Base-by-base conservation (phyloP, 768 basidiomycete species). In the Suillus subalutaceus region DNA sequence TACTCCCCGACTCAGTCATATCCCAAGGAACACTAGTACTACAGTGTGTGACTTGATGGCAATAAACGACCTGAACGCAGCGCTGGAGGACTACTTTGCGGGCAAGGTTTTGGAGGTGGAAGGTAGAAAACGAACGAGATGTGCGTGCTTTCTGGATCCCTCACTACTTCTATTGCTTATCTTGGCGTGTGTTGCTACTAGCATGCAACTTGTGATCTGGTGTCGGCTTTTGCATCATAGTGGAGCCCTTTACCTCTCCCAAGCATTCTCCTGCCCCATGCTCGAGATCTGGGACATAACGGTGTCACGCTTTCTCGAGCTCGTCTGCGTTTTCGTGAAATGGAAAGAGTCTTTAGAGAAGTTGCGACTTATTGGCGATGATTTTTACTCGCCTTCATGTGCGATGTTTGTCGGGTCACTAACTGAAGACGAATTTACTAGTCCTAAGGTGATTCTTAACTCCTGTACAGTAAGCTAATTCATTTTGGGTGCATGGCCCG, bases 401-500 rank as follows among this genome's bases (percentile, higher is more conserved):
- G 40, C 38, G 53, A 53, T 65, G 13, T 59, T 65, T 13, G 6
- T 6, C 20, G 68, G 64, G 32, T 18, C 56, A 55, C 5, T 66
- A 18, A 65, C 71, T 5, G 69, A 65, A 26, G 58, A 63, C 2
- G 69, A 70, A 4, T 69, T 63, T 32, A 20, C 38, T n/a, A 35
- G 69, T 0, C 52, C 48, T n/a, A 71, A 75, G 71, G 75, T 74
- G 18, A 15, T 30, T 18, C 62, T 15, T 13, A 16, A 38, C 4
- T 53, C 71, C 44, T 26, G 15, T 6, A 23, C 32, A 16, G 62
- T 18, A 30, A 7, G 16, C 52, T 20, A 4, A 37, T 16, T 23
- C 15, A 20, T 35, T 48, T 10, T 35, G 5, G 23, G 15, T 70
- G 77, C 43, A 70, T 57, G 46, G 76, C 72, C 48, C 76, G 72